Evolutionary conservation across 78 protist species (phyloP).

Genomic region (Anaeramoeba ignava): DNA sequence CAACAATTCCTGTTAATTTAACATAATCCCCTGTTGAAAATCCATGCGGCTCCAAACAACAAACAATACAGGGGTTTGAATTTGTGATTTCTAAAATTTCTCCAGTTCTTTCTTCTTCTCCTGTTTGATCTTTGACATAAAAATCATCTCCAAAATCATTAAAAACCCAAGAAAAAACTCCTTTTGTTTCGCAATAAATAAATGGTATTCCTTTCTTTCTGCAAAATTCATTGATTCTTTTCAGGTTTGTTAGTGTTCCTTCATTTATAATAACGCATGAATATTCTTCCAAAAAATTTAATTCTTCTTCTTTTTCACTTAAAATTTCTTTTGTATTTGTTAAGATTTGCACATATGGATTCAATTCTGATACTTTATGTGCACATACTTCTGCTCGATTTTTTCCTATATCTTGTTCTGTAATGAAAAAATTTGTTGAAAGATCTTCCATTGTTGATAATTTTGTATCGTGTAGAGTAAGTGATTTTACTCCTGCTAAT

Average conservation of each 20-base stretch:
- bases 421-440: slow-evolving; percentile 18
- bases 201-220: background rate
- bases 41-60: background rate
- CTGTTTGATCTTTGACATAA: background rate
- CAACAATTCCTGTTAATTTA: background rate
- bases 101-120: background rate
- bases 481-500: slow-evolving; percentile 85
- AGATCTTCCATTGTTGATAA: slow-evolving; percentile 12
- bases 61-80: background rate
- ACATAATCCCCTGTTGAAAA: background rate
- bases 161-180: background rate
- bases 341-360: slow-evolving; percentile 8
- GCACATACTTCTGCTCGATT: slow-evolving; percentile 10
- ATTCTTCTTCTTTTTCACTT: background rate
- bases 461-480: slow-evolving; percentile 64
- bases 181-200: background rate
- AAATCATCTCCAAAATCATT: background rate
- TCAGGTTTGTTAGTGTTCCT: background rate
- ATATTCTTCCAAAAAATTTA: too few species aligned
- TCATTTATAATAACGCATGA: background rate
- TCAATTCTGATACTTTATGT: slow-evolving; percentile 14
- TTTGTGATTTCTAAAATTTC: background rate
- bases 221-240: background rate
- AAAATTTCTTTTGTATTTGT: background rate
- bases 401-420: slow-evolving; percentile 28